Evolutionary conservation across 164 flowering plant genomes (phyloP).

Genomic region (Euptelea pleiosperma): DNA sequence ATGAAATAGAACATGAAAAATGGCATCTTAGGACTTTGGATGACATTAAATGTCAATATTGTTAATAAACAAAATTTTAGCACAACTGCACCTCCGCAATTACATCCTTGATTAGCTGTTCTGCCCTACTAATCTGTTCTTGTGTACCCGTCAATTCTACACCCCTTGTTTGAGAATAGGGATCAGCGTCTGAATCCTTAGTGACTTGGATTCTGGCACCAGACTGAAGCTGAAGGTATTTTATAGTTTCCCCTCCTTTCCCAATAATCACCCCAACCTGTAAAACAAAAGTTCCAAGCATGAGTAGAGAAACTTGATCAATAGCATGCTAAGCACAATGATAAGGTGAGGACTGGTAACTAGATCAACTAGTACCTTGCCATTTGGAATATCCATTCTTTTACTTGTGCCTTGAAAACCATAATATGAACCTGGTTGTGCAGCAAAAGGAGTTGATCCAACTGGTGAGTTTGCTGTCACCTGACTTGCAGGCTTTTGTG

Average conservation of each 20-base stretch:
- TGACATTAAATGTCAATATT: neutral
- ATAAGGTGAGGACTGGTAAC: neutral
- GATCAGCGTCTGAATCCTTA: slow-evolving; percentile 75
- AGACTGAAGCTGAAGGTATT: slow-evolving; percentile 75
- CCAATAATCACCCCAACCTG: slow-evolving; percentile 91
- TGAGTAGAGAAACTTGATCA: neutral
- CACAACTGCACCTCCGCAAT: slow-evolving; percentile 61
- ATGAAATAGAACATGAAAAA: slow-evolving; percentile 3
- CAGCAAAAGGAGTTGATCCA: slow-evolving; percentile 17
- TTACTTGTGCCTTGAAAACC: slow-evolving; percentile 56
- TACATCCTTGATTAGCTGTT: slow-evolving; percentile 73
- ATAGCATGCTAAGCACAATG: neutral
- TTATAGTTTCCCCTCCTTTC: slow-evolving; percentile 84
- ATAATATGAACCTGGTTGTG: slow-evolving; percentile 23
- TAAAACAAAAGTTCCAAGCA: neutral
- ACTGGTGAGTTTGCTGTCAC: slow-evolving; percentile 9
- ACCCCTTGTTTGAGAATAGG: slow-evolving; percentile 42
- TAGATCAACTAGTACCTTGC: slow-evolving; percentile 31
- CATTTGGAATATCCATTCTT: slow-evolving; percentile 80
- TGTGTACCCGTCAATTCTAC: slow-evolving; percentile 77
- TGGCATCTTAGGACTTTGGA: neutral
- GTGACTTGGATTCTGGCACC: slow-evolving; percentile 92
- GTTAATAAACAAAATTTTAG: neutral
- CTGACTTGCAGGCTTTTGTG: slow-evolving; percentile 13
- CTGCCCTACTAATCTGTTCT: slow-evolving; percentile 74